Evolutionary conservation across 2,329 filamentous ascomycete species (phyloP).

Genomic region (Lachnellula hyalina): DNA sequence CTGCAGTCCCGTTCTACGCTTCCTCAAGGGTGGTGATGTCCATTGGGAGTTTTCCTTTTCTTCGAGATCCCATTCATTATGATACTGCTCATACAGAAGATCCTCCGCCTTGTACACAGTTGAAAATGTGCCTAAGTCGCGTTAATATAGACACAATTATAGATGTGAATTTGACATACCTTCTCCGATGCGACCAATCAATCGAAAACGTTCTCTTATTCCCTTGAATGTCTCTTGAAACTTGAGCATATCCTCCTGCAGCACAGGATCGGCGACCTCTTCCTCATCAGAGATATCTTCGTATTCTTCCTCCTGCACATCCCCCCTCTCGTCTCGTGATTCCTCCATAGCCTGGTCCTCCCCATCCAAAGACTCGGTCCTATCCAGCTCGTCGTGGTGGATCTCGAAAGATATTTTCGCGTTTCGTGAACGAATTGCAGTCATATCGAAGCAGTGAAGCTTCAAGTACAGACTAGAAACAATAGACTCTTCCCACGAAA

Average conservation of each 20-base stretch:
- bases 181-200: constrained; percentile 97
- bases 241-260: constrained; percentile 81
- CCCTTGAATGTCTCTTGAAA: constrained; percentile 78
- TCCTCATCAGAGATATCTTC: constrained; percentile 53
- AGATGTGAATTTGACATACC: constrained; percentile 45
- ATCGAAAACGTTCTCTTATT: constrained; percentile 75
- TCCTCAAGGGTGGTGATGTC: constrained; percentile 62
- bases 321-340: constrained; percentile 34
- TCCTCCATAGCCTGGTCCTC: constrained; percentile 35
- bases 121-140: constrained; percentile 77
- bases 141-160: constrained; percentile 10
- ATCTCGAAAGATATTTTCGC: constrained; percentile 34
- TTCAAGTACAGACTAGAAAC: constrained; percentile 3
- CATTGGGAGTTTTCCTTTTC: constrained; percentile 60
- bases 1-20: constrained; percentile 37
- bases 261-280: constrained; percentile 57
- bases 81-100: constrained; percentile 72
- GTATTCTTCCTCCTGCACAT: constrained; percentile 38
- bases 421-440: constrained; percentile 27
- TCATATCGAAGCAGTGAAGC: constrained; percentile 18
- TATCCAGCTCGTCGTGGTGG: constrained; percentile 35
- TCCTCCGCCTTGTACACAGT: constrained; percentile 99
- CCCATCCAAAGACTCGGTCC: constrained; percentile 31
- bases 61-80: constrained; percentile 82
- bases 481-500: constrained; percentile 4